phyloP scores from a whole-genome alignment of 75 land plant species.

The Cupressus sempervirens region DNA sequence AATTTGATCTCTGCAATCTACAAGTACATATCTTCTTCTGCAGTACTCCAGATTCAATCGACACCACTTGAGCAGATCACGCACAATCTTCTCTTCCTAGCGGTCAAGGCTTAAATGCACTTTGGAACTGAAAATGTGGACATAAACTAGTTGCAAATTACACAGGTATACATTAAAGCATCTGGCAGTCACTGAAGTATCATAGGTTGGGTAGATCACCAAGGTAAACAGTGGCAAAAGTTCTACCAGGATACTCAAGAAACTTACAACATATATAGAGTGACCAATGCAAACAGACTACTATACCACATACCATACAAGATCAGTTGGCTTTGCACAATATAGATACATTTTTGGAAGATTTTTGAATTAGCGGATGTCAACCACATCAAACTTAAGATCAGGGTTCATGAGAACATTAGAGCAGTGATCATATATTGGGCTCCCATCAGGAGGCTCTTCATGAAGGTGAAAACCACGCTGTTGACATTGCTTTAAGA shows the following conservation, averaged over 20 bases:
- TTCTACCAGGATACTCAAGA: background rate
- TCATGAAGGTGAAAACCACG: constrained; percentile 96
- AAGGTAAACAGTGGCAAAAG: background rate
- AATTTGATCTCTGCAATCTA: background rate
- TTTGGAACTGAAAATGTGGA: background rate
- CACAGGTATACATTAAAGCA: background rate
- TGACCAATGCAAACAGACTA: background rate
- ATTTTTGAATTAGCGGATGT: constrained; percentile 44
- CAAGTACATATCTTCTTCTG: background rate
- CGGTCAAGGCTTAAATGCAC: background rate
- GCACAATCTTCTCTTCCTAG: background rate
- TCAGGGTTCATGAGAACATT: constrained; percentile 77
- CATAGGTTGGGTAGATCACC: background rate
- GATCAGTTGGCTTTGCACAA: background rate
- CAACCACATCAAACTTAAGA: constrained; percentile 66
- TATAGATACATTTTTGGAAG: background rate
- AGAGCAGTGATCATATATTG: constrained; percentile 76
- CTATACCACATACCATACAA: background rate
- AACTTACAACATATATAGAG: background rate
- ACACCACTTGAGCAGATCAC: background rate
- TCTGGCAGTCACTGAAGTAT: background rate
- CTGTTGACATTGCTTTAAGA: constrained; percentile 71
- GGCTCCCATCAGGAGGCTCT: constrained; percentile 68
- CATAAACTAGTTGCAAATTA: background rate
- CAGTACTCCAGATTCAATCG: background rate